A percentile compares a stretch with the other conserved stretches of the same genome.
phyloP scores from a whole-genome alignment of 2,329 filamentous ascomycete species.

The Ceratocystis ficicola region DNA sequence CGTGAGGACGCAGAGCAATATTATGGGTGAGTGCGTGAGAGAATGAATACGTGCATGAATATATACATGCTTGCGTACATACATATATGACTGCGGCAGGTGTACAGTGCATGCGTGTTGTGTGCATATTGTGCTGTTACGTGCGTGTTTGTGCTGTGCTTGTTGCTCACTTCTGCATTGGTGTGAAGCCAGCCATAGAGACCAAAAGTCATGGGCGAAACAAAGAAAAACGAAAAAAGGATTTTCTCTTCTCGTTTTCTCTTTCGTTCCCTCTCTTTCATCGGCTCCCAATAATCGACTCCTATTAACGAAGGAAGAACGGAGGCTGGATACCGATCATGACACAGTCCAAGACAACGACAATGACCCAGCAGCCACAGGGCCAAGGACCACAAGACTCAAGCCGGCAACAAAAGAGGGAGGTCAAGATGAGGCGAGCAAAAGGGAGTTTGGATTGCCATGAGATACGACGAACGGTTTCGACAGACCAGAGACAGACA shows the following conservation, averaged over 20 bases:
- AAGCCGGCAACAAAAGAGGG: background rate
- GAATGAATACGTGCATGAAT: background rate
- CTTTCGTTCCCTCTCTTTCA: background rate
- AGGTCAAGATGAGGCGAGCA: too few species aligned
- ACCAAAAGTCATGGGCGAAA: background rate
- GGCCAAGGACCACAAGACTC: background rate
- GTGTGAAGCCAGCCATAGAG: background rate
- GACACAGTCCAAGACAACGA: conserved; percentile 2
- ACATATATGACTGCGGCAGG: background rate
- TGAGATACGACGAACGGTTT: too few species aligned
- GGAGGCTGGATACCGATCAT: conserved; percentile 1
- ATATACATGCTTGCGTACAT: background rate
- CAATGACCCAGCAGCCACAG: background rate
- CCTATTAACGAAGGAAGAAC: background rate
- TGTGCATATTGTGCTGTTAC: background rate
- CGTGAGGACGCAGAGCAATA: background rate
- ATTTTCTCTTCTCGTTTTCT: background rate
- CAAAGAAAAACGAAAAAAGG: background rate
- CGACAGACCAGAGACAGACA: too few species aligned
- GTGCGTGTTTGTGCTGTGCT: background rate
- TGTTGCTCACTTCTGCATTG: background rate
- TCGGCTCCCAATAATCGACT: background rate
- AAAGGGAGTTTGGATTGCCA: too few species aligned
- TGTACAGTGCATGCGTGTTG: background rate
- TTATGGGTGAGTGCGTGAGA: background rate